Conservation (phyloP, 148 eudicot species). For the Vaccinium corymbosum region DNA sequence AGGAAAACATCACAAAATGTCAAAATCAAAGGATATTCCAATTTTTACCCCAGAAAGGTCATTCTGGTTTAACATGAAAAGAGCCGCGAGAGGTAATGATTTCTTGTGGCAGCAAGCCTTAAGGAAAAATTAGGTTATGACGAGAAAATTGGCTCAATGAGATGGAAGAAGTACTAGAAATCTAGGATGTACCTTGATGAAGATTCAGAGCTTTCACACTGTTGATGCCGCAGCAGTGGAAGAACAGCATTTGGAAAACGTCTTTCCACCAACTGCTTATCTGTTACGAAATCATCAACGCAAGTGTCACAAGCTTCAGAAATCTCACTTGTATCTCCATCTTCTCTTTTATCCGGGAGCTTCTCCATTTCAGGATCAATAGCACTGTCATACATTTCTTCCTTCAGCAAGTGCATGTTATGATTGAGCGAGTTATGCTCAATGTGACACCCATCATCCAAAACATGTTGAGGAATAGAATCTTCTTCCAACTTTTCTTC, state of each 20-base stretch:
- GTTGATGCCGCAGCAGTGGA: constrained; percentile 61
- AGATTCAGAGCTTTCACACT: constrained; percentile 71
- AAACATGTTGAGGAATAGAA: constrained; percentile 29
- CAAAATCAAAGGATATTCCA: not conserved
- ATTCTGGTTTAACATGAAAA: not conserved
- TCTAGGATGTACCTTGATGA: constrained; percentile 60
- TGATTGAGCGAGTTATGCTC: constrained; percentile 34
- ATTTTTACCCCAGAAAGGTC: not conserved
- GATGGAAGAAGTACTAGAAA: not conserved
- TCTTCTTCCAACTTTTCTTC: constrained; percentile 47
- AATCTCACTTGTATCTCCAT: constrained; percentile 21
- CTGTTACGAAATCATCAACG: constrained; percentile 25
- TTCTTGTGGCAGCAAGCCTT: not conserved
- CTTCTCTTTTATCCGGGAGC: constrained; percentile 35
- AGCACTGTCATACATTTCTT: constrained; percentile 28
- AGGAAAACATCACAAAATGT: constrained; percentile 6
- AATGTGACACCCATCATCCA: constrained; percentile 35
- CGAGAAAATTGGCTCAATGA: constrained; percentile 5
- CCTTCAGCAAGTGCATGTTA: constrained; percentile 26
- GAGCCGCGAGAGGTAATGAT: not conserved
- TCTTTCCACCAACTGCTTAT: constrained; percentile 46
- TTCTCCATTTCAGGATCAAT: constrained; percentile 38
- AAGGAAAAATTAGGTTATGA: not conserved
- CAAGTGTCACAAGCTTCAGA: constrained; percentile 29
- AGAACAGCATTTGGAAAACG: constrained; percentile 49